phyloP scores from a whole-genome alignment of 371 early-diverging fungal species.

The Dinochytrium kinnereticum region DNA sequence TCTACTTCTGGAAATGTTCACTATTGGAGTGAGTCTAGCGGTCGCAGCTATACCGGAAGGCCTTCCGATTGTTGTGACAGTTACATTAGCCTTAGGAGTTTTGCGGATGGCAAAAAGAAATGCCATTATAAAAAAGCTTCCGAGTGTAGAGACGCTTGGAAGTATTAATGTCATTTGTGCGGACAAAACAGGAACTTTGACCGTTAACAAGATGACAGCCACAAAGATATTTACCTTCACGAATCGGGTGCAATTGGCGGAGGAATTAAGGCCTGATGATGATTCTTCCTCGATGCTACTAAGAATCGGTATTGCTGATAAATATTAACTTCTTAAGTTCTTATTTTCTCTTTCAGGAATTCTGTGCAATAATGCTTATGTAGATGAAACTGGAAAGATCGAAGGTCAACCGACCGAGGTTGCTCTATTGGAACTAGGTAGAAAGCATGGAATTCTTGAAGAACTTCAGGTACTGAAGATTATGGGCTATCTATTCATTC shows the following conservation, averaged over 20 bases:
- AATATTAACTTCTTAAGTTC: slow-evolving; percentile 43
- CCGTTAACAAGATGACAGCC: slow-evolving; percentile 85
- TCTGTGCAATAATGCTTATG: slow-evolving; percentile 79
- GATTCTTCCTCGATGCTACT: slow-evolving; percentile 11
- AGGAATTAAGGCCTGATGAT: not conserved
- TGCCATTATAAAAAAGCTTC: slow-evolving; percentile 89
- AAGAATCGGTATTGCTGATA: slow-evolving; percentile 27
- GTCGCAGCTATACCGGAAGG: slow-evolving; percentile 97
- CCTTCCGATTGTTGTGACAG: slow-evolving; percentile 90
- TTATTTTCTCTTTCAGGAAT: slow-evolving; percentile 34
- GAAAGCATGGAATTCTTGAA: slow-evolving; percentile 58
- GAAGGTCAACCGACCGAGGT: slow-evolving; percentile 88
- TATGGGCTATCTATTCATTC: not conserved
- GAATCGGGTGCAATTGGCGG: slow-evolving; percentile 47
- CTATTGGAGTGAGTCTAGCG: slow-evolving; percentile 88
- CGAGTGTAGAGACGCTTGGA: slow-evolving; percentile 91
- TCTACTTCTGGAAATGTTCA: slow-evolving; percentile 93
- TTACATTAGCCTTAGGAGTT: slow-evolving; percentile 88
- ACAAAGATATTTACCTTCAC: slow-evolving; percentile 69
- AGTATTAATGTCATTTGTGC: slow-evolving; percentile 89
- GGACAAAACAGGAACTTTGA: slow-evolving; percentile 92
- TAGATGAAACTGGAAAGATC: slow-evolving; percentile 67
- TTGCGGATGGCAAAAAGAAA: slow-evolving; percentile 87
- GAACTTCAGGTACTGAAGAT: slow-evolving; percentile 61
- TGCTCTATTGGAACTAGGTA: slow-evolving; percentile 74